Evolutionary conservation across 163 green algal genomes (phyloP).

Genomic region (Trebouxia gelatinosa): DNA sequence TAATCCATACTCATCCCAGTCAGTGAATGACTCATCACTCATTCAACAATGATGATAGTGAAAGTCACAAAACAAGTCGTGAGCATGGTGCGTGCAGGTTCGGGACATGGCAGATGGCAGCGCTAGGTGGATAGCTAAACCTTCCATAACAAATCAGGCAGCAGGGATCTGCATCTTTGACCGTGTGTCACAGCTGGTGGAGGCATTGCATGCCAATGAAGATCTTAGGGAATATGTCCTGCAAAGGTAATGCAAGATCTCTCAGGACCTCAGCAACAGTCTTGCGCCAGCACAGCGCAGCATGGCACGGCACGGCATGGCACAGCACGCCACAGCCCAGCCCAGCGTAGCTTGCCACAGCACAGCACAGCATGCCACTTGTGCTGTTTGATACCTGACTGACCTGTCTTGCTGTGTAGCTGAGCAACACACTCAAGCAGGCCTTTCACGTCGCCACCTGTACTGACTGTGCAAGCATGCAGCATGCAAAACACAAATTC

Average conservation of each 20-base stretch:
- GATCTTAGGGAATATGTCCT: slow-evolving; percentile 52
- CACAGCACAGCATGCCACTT: neutral
- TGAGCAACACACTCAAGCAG: too few species aligned
- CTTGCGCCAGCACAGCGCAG: neutral
- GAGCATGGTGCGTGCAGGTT: slow-evolving; percentile 35
- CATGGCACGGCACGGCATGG: neutral
- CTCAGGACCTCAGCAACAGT: neutral
- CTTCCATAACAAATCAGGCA: slow-evolving; percentile 53
- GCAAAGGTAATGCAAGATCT: slow-evolving; percentile 15
- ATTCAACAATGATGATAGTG: too few species aligned
- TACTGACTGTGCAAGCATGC: neutral
- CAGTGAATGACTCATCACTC: too few species aligned
- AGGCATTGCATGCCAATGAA: slow-evolving; percentile 19
- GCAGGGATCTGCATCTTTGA: slow-evolving; percentile 42
- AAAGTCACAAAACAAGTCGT: too few species aligned
- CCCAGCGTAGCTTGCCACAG: too few species aligned
- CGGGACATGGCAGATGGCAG: slow-evolving; percentile 46
- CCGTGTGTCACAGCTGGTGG: slow-evolving; percentile 29
- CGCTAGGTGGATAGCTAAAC: slow-evolving; percentile 48
- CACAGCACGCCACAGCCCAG: neutral
- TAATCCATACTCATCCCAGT: too few species aligned
- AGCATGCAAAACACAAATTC: neutral
- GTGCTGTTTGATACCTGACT: too few species aligned
- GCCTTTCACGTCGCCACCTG: too few species aligned
- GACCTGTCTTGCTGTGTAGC: too few species aligned